These are phyloP conservation scores for Massariosphaeria phaeospora DNA, from an alignment of 495 filamentous ascomycete species.

Conservation along the genomic window DNA sequence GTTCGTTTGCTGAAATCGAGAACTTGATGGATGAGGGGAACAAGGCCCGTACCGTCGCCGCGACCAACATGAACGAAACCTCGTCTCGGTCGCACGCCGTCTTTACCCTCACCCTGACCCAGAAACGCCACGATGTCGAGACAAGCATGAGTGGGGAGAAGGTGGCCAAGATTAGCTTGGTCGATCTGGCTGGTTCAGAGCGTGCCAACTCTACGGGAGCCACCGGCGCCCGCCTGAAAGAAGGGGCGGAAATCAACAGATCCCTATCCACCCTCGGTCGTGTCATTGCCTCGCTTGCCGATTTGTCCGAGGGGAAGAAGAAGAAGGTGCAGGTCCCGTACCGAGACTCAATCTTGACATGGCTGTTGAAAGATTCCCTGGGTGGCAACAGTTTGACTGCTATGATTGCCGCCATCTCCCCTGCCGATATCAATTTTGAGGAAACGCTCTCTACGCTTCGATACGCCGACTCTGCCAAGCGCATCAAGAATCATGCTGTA, in stretches of 20 bases:
- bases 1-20: conserved; percentile 92
- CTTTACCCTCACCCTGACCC: conserved; percentile 92
- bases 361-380: conserved; percentile 94
- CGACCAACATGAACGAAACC: conserved; percentile 99
- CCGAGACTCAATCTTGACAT: conserved; percentile 93
- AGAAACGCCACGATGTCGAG: conserved; percentile 87
- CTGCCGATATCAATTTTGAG: conserved; percentile 98
- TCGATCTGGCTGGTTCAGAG: conserved; percentile 97
- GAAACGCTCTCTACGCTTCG: conserved; percentile 92
- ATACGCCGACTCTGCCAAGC: conserved; percentile 96
- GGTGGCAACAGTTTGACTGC: conserved; percentile 99
- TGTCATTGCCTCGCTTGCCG: conserved; percentile 95
- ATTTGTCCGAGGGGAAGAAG: conserved; percentile 80
- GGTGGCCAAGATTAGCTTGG: conserved; percentile 94
- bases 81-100: conserved; percentile 97
- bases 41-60: conserved; percentile 95
- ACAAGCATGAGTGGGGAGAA: conserved; percentile 96
- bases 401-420: conserved; percentile 98
- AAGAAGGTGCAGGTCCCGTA: conserved; percentile 84
- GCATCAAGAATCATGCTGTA: conserved; percentile 99
- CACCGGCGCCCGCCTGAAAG: conserved; percentile 91
- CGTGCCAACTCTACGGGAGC: conserved; percentile 93
- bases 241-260: conserved; percentile 97
- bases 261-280: conserved; percentile 94
- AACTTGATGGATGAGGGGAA: conserved; percentile 99